phyloP scores from a whole-genome alignment of 116 monocot genomes.

The Cymodocea nodosa region DNA sequence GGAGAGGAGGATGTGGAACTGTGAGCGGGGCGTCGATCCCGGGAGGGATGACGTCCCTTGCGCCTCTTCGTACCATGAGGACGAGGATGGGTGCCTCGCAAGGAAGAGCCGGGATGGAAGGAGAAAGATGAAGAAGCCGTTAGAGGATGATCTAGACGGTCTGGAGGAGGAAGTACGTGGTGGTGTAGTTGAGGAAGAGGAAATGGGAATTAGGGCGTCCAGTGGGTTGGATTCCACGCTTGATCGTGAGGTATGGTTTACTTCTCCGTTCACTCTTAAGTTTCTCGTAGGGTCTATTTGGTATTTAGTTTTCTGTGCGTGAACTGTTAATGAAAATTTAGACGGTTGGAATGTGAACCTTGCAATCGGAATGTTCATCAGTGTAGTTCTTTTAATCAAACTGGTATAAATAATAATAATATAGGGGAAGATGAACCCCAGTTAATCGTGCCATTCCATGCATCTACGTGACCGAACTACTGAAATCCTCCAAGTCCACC shows the following conservation, averaged over 20 bases:
- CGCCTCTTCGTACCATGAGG: constrained; percentile 1
- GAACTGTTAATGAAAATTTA: background rate
- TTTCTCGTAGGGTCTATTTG: background rate
- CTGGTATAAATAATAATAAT: no score
- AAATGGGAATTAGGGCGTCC: constrained; percentile 14
- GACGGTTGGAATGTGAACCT: background rate
- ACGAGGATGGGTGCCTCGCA: constrained; percentile 7
- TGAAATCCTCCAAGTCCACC: no score
- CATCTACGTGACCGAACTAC: no score
- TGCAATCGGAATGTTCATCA: no score
- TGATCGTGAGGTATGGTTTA: constrained; percentile 12
- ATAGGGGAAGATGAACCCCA: no score
- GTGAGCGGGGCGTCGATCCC: constrained; percentile 14
- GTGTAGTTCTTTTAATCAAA: no score
- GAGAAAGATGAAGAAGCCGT: background rate
- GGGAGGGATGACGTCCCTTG: constrained; percentile 17
- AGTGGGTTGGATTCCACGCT: constrained; percentile 22
- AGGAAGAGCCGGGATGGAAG: constrained; percentile 3
- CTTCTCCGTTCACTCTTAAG: background rate
- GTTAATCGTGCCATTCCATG: no score
- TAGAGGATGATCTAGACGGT: constrained; percentile 9
- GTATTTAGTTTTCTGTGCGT: background rate
- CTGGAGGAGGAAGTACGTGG: background rate
- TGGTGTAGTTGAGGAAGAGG: constrained; percentile 5
- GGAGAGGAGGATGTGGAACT: constrained; percentile 23